Evolutionary conservation across 805 yeast genomes (phyloP).

Genomic region (Wickerhamiella cacticola): DNA sequence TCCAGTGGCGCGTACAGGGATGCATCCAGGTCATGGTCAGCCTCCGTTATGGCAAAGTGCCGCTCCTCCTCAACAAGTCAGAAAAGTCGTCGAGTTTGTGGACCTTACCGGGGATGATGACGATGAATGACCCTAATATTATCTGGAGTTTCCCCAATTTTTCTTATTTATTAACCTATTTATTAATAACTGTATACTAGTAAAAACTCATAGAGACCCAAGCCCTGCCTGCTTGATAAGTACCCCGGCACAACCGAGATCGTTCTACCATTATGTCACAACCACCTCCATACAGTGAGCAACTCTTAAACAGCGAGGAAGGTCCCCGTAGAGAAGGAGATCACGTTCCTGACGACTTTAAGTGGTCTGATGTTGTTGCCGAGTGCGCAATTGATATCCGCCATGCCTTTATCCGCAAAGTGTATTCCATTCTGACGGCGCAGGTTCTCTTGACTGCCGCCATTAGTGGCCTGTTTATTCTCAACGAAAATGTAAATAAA

Average conservation of each 20-base stretch:
- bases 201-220: too few relatives aligned
- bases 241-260: not conserved
- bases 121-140: not conserved
- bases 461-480: slow-evolving; percentile 41
- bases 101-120: slow-evolving; percentile 8
- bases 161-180: not conserved
- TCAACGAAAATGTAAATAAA: slow-evolving; percentile 34
- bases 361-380: slow-evolving; percentile 63
- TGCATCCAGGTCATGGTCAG: too few relatives aligned
- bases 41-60: too few relatives aligned
- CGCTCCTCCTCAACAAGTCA: not conserved
- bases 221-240: too few relatives aligned
- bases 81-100: not conserved
- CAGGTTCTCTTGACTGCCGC: slow-evolving; percentile 55
- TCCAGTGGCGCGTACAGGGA: too few relatives aligned
- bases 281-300: slow-evolving; percentile 13
- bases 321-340: slow-evolving; percentile 15
- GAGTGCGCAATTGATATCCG: slow-evolving; percentile 67
- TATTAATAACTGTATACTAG: not conserved
- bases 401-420: slow-evolving; percentile 65
- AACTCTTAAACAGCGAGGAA: slow-evolving; percentile 2
- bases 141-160: too few relatives aligned
- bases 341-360: slow-evolving; percentile 51
- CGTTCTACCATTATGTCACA: not conserved
- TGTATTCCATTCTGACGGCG: slow-evolving; percentile 53